Evolutionary conservation across 2,329 filamentous ascomycete genomes (phyloP), one percentile per base, ranked within the genome.

Genomic region (Grosmannia huntii): DNA sequence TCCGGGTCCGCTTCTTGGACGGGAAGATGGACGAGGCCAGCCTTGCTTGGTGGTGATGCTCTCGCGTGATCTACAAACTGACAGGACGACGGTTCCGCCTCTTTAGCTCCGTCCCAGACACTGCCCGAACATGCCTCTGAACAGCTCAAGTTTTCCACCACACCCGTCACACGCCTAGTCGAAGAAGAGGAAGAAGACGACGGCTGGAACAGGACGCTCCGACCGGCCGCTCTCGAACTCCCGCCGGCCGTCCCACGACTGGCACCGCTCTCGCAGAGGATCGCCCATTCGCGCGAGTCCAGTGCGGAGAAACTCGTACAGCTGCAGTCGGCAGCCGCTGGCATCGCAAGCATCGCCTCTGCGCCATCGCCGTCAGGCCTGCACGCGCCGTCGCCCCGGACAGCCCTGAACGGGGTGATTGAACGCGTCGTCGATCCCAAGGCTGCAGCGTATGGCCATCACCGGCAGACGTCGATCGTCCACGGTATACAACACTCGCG

Each of bases 381-480:
- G 50, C 75, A 75, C 64, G 66, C 69, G 41, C 67, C 73, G 41
- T 53, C 62, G 2, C 70, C 74, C 59, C 75, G 77, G 61, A 67
- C 70, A 31, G 71, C 66, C 48, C 65, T 76, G 28, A 73, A 69
- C 58, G 70, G 70, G 36, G 69, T 76, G 55, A 70, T 77, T 60
- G 80, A 82, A 65, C 76, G 79, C 63, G 68, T 75, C n/a, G 71
- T 77, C 60, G 82, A 84, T 64, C 76, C 74, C 53, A 84, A 83
- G 67, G 71, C 72, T 50, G 73, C 73, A 38, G 67, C 75, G 27
- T 84, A 97, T 76, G 89, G 89, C 60, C 91, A 99, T 71, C 90
- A 97, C 73, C 86, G 94, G 58, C 90, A 99, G 74, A 95, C 92
- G 0, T 97, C 92, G 54, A 96, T 97, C 65, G 91, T 97, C 59